Percentiles rank a stretch among this genome's conserved stretches.
Conservation (phyloP, 2,329 filamentous ascomycete genomes). For the Fusarium irregulare region DNA sequence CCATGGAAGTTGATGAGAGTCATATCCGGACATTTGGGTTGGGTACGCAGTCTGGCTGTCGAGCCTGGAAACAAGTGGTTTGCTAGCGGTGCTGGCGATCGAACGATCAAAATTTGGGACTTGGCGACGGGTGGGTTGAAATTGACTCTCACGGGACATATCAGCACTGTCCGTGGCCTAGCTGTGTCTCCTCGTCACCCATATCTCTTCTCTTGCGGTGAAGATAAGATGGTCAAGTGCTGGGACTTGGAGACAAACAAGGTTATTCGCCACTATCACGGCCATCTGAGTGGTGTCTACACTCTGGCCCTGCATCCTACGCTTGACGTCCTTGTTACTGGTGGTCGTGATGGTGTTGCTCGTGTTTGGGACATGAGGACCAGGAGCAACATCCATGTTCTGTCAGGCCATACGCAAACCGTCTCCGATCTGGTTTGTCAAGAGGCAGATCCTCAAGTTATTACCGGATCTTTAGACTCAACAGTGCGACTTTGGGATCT, state of each 20-base stretch:
- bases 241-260: constrained; percentile 99
- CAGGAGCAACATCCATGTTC: constrained; percentile 92
- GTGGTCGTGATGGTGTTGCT: constrained; percentile 92
- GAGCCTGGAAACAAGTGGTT: constrained; percentile 99
- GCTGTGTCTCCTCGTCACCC: constrained; percentile 94
- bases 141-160: constrained; percentile 91
- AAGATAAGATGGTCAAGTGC: constrained; percentile 99
- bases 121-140: constrained; percentile 86
- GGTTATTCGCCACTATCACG: constrained; percentile 97
- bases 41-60: constrained; percentile 89
- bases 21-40: constrained; percentile 94
- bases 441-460: constrained; percentile 95
- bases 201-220: constrained; percentile 96
- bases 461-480: constrained; percentile 90
- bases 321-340: constrained; percentile 92
- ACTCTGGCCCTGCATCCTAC: constrained; percentile 93
- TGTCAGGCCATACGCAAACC: constrained; percentile 90
- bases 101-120: constrained; percentile 99
- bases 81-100: constrained; percentile 91
- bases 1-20: constrained; percentile 99
- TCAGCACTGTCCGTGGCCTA: constrained; percentile 90
- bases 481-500: constrained; percentile 95
- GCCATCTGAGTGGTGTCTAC: constrained; percentile 95
- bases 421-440: constrained; percentile 91
- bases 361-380: constrained; percentile 99